Percentiles rank a stretch among this genome's conserved stretches.
These are phyloP conservation scores for Phytophthora tentaculata DNA, from an alignment of 352 stramenopile genomes.

Conservation along the genomic window DNA sequence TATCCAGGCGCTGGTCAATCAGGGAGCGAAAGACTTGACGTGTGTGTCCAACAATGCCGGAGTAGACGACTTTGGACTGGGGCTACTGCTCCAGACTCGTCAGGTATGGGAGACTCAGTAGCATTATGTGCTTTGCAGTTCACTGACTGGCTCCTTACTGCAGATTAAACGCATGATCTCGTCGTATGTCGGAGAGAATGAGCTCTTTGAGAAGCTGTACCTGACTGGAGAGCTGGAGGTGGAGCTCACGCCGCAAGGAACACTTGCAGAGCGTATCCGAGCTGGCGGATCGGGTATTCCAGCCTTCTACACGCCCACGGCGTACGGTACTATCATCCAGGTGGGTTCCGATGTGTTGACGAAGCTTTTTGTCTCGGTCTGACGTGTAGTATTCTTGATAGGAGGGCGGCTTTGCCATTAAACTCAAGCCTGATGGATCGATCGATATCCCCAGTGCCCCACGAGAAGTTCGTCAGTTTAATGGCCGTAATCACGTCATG, in stretches of 20 bases:
- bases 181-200: constrained; percentile 97
- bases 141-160: not conserved
- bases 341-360: constrained; percentile 16
- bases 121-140: not conserved
- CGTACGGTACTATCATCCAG: constrained; percentile 93
- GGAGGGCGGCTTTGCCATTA: constrained; percentile 82
- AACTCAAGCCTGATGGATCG: constrained; percentile 72
- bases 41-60: constrained; percentile 95
- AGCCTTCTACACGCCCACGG: constrained; percentile 96
- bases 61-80: constrained; percentile 94
- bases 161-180: constrained; percentile 97
- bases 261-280: constrained; percentile 92
- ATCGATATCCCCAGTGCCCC: constrained; percentile 71
- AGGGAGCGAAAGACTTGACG: constrained; percentile 86
- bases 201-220: constrained; percentile 93
- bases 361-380: not conserved
- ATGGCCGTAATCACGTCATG: constrained; percentile 95
- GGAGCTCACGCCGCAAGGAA: constrained; percentile 97
- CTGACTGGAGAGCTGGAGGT: constrained; percentile 93
- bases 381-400: constrained; percentile 10
- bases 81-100: constrained; percentile 91
- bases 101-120: constrained; percentile 52
- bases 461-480: constrained; percentile 76
- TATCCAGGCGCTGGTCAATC: constrained; percentile 86
- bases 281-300: constrained; percentile 95